A percentile compares a stretch with the other conserved stretches of the same genome.
Conservation (phyloP, 2,329 filamentous ascomycete species). For the Phoma sp. region DNA sequence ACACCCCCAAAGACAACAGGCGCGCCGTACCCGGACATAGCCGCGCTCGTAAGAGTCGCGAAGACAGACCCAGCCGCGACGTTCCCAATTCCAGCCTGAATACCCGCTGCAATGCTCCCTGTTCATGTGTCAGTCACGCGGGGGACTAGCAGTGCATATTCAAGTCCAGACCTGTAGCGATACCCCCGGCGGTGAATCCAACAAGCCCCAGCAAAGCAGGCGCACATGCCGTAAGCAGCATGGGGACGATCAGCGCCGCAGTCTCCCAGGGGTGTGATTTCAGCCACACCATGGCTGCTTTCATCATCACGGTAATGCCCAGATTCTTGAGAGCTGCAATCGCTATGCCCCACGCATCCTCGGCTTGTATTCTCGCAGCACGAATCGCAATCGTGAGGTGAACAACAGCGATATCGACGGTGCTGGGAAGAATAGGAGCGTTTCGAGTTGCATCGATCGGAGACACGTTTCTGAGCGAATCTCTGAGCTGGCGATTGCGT, state of each 20-base stretch:
- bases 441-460: too few relatives aligned
- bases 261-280: neutral
- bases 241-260: neutral
- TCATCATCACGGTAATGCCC: neutral
- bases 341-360: too few relatives aligned
- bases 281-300: neutral
- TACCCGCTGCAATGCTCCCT: conserved; percentile 30
- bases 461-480: too few relatives aligned
- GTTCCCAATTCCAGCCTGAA: conserved; percentile 27
- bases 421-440: too few relatives aligned
- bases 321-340: too few relatives aligned
- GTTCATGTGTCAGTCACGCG: neutral
- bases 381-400: too few relatives aligned
- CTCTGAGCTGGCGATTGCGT: too few relatives aligned
- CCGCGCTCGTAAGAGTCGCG: conserved; percentile 28
- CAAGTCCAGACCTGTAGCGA: neutral
- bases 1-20: conserved; percentile 15
- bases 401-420: too few relatives aligned
- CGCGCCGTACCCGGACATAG: conserved; percentile 33
- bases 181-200: neutral
- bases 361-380: too few relatives aligned
- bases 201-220: neutral
- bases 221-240: neutral
- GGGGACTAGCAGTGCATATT: too few relatives aligned
- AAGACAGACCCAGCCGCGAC: conserved; percentile 29